Evolutionary conservation across 139 green algal species (phyloP), one percentile per base, ranked within the genome.

Genomic region (Ettlia oleoabundans): DNA sequence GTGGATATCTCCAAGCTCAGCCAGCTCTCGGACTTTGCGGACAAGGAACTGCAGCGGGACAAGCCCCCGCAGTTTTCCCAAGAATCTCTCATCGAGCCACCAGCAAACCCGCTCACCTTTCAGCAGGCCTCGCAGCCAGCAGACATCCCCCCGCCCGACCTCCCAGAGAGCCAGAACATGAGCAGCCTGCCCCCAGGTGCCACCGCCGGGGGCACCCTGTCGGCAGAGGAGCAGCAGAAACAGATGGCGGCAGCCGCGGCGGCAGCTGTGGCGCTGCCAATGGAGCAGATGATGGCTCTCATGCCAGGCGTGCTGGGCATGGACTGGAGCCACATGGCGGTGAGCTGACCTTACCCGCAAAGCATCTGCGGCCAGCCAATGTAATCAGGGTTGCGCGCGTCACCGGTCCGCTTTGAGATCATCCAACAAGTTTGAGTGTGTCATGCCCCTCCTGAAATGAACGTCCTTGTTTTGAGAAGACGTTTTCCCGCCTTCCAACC

Each of bases 91-190:
- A 52, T 72, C 35, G 35, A 65, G 22, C 26, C 78, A 32, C 72
- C 52, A 8, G n/a, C 30, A 32, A 74, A 80, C 47, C 69, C 72
- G n/a, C 43, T 88, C 19, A 32, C 47, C n/a, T 78, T 84, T 30
- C 43, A 55, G 55, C 66, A 65, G 38, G 70, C 86, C 33, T 82
- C 72, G 21, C 87, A 91, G 78, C 82, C 87, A 37, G 80, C 87
- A 37, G 80, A 89, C 63, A 80, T 90, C 26, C 87, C 87, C 0
- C 51, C 72, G 4, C 78, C 85, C 13, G 30, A 35, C 4, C 55
- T 87, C 28, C 69, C 53, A 0, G 71, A 76, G 15, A 33, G n/a
- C 9, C 71, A 81, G 26, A 43, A 37, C 58, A 66, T 68, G 43
- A 66, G 58, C 41, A 40, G 38, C 64, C 65, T 43, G 41, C 63